Base-by-base conservation (phyloP, 2,329 filamentous ascomycete species). In the Ophiostoma himal-ulmi region DNA sequence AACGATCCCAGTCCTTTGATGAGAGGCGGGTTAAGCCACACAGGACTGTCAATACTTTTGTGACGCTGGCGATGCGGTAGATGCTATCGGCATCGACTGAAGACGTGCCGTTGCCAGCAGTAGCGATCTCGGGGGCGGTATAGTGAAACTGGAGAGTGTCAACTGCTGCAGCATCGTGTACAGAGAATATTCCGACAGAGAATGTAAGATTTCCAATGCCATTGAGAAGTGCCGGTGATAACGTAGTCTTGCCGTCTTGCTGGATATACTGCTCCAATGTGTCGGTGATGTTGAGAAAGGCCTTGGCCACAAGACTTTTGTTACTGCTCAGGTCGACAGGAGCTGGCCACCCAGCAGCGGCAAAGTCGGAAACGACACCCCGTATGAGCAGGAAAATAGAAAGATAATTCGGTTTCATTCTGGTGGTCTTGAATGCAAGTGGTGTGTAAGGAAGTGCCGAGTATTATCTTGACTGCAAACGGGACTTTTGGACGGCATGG, bases 11-110 rank as follows among this genome's bases (percentile, higher is more conserved):
- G 10, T 57, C n/a, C 1, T 26, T 22, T 14, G 52, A 22, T 26
- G 52, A 26, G n/a, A 57, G 52, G 17, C 13, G 8, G 3, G 22
- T 57, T 5, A 57, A 8, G 22, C 52, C 52, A 26, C 10, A 57
- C 77, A 83, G 73, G 0, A 75, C 73, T 0, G 76, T 73, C 44
- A 79, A 73, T 7, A 79, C 71, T 71, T 81, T 81, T n/a, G 79
- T 78, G 57, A 81, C 74, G 69, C 79, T 81, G 34, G 77, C 79
- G 10, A 80, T 71, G 5, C 79, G 76, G 71, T 79, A 82, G 64
- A 80, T 75, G 0, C 79, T 79, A 57, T 80, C 74, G 0, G 74
- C 75, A 62, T 76, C 73, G 14, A 81, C 76, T 4, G 26, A 36
- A 0, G 71, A 66, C 0, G 76, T 76, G 69, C 78, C 76, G n/a